These are phyloP conservation scores for Arctium minus DNA, from an alignment of 129 eudicot genomes.

Conservation along the genomic window DNA sequence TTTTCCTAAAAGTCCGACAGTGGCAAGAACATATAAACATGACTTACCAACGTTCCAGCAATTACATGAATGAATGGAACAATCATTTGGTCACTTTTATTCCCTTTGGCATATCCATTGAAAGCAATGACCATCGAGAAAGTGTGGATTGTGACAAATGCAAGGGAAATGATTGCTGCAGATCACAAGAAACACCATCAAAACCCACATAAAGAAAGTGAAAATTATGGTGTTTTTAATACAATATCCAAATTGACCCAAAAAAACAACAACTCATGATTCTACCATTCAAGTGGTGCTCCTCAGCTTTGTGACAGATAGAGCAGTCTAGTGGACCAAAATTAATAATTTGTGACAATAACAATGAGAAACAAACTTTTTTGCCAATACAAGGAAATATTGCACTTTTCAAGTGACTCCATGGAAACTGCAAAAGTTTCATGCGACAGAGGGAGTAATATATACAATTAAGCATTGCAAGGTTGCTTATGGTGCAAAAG, in stretches of 20 bases:
- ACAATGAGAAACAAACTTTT: not conserved
- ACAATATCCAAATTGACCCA: not conserved
- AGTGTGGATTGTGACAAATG: constrained; percentile 93
- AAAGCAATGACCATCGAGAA: constrained; percentile 99
- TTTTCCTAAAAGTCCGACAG: not conserved
- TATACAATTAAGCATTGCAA: not conserved
- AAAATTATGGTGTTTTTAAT: not conserved
- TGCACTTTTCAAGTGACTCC: not conserved
- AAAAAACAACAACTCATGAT: not conserved
- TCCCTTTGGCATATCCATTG: constrained; percentile 81
- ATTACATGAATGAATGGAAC: constrained; percentile 74
- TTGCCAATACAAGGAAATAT: not conserved
- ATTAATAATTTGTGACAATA: not conserved
- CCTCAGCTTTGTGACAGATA: not conserved
- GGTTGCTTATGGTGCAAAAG: constrained; percentile 4
- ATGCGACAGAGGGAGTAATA: not conserved
- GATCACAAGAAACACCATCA: not conserved
- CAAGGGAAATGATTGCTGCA: constrained; percentile 91
- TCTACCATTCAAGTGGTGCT: constrained; percentile 4
- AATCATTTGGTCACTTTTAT: constrained; percentile 60
- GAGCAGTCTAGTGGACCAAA: not conserved
- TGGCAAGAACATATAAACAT: not conserved
- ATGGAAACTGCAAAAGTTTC: not conserved
- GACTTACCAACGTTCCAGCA: constrained; percentile 72
- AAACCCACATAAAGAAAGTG: not conserved